A percentile compares a stretch with the other conserved stretches of the same genome.
These are phyloP conservation scores for Penicillium occitanis DNA, from an alignment of 2,329 filamentous ascomycete genomes.

Conservation along the genomic window DNA sequence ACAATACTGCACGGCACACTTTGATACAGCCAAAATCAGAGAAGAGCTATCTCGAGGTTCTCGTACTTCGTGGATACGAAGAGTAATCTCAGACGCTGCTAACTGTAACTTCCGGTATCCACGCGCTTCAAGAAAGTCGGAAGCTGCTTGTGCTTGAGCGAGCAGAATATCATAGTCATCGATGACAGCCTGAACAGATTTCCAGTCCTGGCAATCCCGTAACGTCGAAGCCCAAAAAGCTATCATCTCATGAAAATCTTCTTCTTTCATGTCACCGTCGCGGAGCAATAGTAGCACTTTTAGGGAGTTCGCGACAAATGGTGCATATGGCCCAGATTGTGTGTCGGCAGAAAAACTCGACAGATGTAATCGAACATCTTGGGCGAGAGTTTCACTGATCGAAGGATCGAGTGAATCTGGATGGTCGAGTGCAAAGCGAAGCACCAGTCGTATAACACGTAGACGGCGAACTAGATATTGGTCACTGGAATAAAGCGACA, in stretches of 20 bases:
- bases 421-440: constrained; percentile 38
- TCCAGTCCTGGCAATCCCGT: constrained; percentile 44
- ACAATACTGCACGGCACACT: constrained; percentile 57
- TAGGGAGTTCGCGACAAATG: constrained; percentile 37
- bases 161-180: constrained; percentile 53
- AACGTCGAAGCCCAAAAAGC: constrained; percentile 44
- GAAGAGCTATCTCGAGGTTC: constrained; percentile 37
- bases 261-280: constrained; percentile 31
- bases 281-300: constrained; percentile 38
- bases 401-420: constrained; percentile 30
- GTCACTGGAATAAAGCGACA: constrained; percentile 35
- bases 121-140: constrained; percentile 59
- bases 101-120: constrained; percentile 54
- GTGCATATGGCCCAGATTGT: constrained; percentile 29
- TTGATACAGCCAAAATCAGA: constrained; percentile 45
- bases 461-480: constrained; percentile 39
- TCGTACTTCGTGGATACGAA: constrained; percentile 50
- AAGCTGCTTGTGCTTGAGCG: constrained; percentile 53
- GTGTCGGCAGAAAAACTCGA: constrained; percentile 29
- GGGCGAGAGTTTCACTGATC: constrained; percentile 30
- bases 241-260: constrained; percentile 33
- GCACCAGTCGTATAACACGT: constrained; percentile 35
- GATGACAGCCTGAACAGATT: constrained; percentile 46
- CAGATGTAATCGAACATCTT: constrained; percentile 29
- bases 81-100: constrained; percentile 51